Conservation (phyloP, 306 rosid genomes). For the Acacia confusa region DNA sequence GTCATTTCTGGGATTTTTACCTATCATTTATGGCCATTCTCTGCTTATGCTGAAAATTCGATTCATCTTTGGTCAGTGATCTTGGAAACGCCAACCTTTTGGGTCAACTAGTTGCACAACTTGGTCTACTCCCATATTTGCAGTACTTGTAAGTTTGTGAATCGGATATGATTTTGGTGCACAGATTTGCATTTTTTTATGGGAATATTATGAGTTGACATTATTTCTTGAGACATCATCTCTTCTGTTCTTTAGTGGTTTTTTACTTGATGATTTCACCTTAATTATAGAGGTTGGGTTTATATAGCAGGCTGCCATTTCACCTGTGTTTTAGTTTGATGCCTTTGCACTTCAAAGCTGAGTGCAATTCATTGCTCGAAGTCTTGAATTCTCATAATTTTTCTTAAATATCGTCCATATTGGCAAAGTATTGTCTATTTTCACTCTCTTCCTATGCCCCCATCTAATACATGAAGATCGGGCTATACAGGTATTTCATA, state of each 20-base stretch:
- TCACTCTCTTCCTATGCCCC: too few species aligned
- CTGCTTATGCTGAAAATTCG: not conserved
- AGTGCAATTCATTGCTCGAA: not conserved
- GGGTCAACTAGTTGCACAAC: conserved; percentile 60
- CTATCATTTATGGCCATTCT: not conserved
- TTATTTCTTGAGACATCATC: not conserved
- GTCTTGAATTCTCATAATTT: not conserved
- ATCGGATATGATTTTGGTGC: not conserved
- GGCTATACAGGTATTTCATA: not conserved
- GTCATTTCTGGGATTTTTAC: conserved; percentile 28
- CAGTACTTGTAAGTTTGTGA: conserved; percentile 65
- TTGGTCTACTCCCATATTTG: conserved; percentile 60
- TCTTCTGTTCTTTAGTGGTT: not conserved
- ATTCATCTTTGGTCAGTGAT: conserved; percentile 48
- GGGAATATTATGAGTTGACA: not conserved
- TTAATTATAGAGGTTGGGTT: not conserved
- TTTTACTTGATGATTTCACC: not conserved
- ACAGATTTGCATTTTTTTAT: not conserved
- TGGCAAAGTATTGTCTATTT: too few species aligned
- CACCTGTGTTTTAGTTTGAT: not conserved
- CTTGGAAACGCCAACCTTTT: conserved; percentile 76
- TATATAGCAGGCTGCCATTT: not conserved
- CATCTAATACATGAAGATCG: not conserved
- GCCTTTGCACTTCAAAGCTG: not conserved
- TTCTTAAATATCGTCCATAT: not conserved